These are phyloP conservation scores for Cucurbita maxima DNA, from an alignment of 306 rosid species.

Conservation along the genomic window DNA sequence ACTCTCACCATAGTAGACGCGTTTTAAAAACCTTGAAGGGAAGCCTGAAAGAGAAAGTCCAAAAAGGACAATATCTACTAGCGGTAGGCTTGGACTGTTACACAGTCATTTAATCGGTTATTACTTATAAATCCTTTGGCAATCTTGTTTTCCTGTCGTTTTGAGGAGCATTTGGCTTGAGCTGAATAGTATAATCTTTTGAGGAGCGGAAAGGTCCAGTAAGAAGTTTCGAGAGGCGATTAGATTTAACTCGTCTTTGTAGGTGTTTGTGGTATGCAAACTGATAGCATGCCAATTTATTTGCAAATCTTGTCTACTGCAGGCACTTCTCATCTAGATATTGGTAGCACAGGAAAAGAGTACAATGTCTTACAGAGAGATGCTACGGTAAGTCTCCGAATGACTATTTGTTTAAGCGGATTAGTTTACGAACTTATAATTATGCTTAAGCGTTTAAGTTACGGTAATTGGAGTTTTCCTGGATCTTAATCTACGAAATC, in stretches of 20 bases:
- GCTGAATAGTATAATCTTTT: neutral
- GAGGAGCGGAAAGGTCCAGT: neutral
- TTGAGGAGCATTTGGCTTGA: neutral
- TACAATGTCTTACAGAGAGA: slow-evolving; percentile 20
- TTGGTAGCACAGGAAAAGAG: slow-evolving; percentile 44
- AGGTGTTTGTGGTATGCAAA: neutral
- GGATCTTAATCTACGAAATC: neutral
- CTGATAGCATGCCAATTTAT: neutral
- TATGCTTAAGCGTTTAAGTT: neutral
- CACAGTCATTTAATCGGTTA: neutral
- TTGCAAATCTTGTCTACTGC: neutral
- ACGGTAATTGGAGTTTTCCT: neutral
- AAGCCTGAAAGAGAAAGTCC: too few relatives aligned
- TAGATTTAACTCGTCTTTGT: neutral
- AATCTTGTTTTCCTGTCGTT: neutral
- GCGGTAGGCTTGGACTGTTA: too few relatives aligned
- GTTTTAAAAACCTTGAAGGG: too few relatives aligned
- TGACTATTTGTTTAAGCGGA: neutral
- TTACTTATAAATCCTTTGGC: neutral
- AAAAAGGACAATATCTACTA: too few relatives aligned
- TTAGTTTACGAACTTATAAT: neutral
- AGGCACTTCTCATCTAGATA: slow-evolving; percentile 42
- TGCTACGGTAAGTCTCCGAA: slow-evolving; percentile 24
- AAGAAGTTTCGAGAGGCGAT: neutral
- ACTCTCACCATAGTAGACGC: too few relatives aligned